These are phyloP conservation scores for Ophiosphaerella herpotricha DNA, from an alignment of 2,329 filamentous ascomycete genomes.

Conservation along the genomic window DNA sequence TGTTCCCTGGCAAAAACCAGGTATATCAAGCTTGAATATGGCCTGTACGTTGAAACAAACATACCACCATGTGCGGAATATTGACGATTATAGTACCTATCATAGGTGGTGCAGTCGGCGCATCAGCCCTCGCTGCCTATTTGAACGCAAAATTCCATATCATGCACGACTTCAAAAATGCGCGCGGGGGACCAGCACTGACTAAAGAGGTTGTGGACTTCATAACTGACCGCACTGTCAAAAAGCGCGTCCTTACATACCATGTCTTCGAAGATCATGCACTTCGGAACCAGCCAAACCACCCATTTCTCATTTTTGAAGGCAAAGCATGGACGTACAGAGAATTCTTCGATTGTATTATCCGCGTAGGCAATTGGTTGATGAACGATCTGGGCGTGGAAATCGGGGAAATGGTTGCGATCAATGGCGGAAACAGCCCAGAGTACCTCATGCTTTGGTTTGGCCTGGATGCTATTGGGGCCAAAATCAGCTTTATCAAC, in stretches of 20 bases:
- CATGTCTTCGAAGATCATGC: conserved; percentile 43
- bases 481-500: conserved; percentile 40
- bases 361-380: conserved; percentile 41
- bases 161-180: conserved; percentile 28
- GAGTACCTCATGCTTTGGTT: conserved; percentile 48
- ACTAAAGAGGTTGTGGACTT: conserved; percentile 20
- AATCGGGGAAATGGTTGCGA: conserved; percentile 40
- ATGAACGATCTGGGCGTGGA: conserved; percentile 41
- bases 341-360: conserved; percentile 37
- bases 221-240: conserved; percentile 16
- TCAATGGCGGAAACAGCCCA: conserved; percentile 42
- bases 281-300: conserved; percentile 40
- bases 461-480: conserved; percentile 43
- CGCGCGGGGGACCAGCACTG: conserved; percentile 19
- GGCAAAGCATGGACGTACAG: conserved; percentile 40
- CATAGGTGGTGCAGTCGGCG: conserved; percentile 32
- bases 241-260: conserved; percentile 34
- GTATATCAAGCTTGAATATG: conserved; percentile 3
- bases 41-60: conserved; percentile 10
- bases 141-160: conserved; percentile 45
- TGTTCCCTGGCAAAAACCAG: background rate
- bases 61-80: background rate
- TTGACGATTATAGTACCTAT: conserved; percentile 27
- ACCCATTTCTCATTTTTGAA: conserved; percentile 44
- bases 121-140: conserved; percentile 39